Evolutionary conservation across 257 asterid species (phyloP).

Genomic region (Cinchona pubescens): DNA sequence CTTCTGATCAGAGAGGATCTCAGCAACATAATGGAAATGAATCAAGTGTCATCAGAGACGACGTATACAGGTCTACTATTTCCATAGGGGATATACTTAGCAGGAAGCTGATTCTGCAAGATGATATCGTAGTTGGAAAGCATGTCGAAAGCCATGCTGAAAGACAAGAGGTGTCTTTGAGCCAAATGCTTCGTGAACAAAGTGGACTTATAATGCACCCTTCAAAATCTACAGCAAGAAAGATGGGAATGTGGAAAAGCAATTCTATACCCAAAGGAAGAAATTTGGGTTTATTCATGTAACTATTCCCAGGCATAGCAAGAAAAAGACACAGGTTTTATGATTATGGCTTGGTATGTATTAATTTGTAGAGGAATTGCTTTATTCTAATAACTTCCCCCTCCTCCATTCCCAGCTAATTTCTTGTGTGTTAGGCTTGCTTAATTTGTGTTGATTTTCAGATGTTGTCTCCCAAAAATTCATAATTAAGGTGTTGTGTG

Average conservation of each 20-base stretch:
- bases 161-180: slow-evolving; percentile 56
- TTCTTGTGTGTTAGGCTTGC: slow-evolving; percentile 19
- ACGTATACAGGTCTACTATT: slow-evolving; percentile 48
- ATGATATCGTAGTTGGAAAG: slow-evolving; percentile 44
- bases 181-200: slow-evolving; percentile 82
- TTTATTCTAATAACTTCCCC: not conserved
- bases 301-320: slow-evolving; percentile 57
- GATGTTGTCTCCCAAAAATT: not conserved
- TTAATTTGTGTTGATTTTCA: slow-evolving; percentile 12
- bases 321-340: slow-evolving; percentile 53
- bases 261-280: slow-evolving; percentile 62
- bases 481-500: slow-evolving; percentile 2
- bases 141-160: slow-evolving; percentile 44
- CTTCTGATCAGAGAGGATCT: slow-evolving; percentile 27
- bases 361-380: not conserved
- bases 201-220: slow-evolving; percentile 62
- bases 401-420: not conserved
- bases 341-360: slow-evolving; percentile 15
- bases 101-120: slow-evolving; percentile 49
- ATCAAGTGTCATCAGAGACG: slow-evolving; percentile 18
- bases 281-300: slow-evolving; percentile 89
- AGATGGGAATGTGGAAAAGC: slow-evolving; percentile 49
- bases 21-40: slow-evolving; percentile 27
- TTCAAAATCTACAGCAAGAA: slow-evolving; percentile 22
- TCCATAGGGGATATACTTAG: slow-evolving; percentile 60